Evolutionary conservation across 208 protist genomes (phyloP).

Genomic region (Plasmodiophora brassicae): DNA sequence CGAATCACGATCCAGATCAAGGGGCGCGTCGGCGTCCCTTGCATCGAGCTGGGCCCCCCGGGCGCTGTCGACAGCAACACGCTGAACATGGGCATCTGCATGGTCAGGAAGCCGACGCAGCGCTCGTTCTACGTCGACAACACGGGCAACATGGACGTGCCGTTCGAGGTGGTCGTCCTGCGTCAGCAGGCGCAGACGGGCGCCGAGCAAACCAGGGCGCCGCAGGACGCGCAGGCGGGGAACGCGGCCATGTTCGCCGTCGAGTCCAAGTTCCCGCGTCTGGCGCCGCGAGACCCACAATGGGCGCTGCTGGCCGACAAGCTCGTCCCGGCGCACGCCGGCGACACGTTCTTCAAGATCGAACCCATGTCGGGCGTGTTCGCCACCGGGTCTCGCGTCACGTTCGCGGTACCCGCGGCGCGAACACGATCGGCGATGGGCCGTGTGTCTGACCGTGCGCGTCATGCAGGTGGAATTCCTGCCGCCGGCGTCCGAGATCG

Average conservation of each 20-base stretch:
- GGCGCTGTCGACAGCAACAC: not conserved
- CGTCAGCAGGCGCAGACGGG: not conserved
- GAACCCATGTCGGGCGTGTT: not conserved
- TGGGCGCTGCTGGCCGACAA: not conserved
- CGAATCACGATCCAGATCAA: not conserved
- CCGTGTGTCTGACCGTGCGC: too few species aligned
- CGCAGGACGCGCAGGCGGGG: not conserved
- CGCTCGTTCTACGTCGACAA: slow-evolving; percentile 6
- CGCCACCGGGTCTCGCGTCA: not conserved
- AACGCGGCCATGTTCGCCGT: not conserved
- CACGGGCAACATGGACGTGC: slow-evolving; percentile 2
- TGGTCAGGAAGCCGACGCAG: not conserved
- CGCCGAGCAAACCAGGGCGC: not conserved
- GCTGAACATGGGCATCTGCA: slow-evolving; percentile 11
- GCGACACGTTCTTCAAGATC: not conserved
- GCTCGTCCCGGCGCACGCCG: not conserved
- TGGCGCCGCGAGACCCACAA: not conserved
- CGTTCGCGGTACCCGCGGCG: not conserved
- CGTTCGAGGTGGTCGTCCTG: not conserved
- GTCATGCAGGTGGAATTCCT: too few species aligned
- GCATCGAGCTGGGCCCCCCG: not conserved
- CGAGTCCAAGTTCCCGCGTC: not conserved
- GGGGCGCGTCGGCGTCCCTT: not conserved
- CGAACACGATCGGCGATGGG: too few species aligned
- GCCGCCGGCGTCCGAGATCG: not conserved